Base-by-base conservation (phyloP, 768 basidiomycete species). In the Boletus sp. region DNA sequence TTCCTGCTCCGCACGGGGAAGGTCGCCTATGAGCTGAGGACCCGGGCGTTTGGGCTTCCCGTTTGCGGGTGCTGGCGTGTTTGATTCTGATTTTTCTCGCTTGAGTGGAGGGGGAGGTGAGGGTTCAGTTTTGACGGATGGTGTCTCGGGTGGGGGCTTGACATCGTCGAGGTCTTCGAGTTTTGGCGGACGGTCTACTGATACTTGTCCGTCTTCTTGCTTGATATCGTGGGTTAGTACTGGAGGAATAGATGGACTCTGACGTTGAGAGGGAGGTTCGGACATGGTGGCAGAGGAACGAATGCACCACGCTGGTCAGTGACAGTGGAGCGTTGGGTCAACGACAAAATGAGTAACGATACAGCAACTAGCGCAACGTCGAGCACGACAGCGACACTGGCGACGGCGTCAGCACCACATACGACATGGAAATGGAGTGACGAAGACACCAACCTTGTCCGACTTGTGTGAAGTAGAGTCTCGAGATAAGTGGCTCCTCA, bases 21-120 rank as follows among this genome's bases (percentile, higher is more conserved):
- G 81, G 72, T 93, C 76, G 7, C 81, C 81, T 59, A 98, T 90
- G 66, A 97, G 81, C 74, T 89, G 89, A 17, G 80, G 78, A 21
- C 72, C 67, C 40, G 71, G 54, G 42, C 69, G 75, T 56, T 64
- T 81, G 23, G 57, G 60, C 51, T 65, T 76, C 19, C 58, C 64
- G 60, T 71, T 72, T 46, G 68, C 47, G 1, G 66, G 65, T 19
- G 74, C 72, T 35, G 75, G 68, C 1, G 77, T 73, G 50, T 60
- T 70, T 32, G 72, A 71, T 45, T 61, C 70, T 29, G 69, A 72
- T 45, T 72, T 63, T 54, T 70, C 75, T 23, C 61, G 45, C 54
- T 72, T 71, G 60, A 51, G 63, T 39, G 0, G 55, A 50, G 67
- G 68, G 7, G 74, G 64, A n/a, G 70, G 62, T 0, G 69, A 69